phyloP scores from a whole-genome alignment of 73 alveolate species.

The Paramecium sonneborni region DNA sequence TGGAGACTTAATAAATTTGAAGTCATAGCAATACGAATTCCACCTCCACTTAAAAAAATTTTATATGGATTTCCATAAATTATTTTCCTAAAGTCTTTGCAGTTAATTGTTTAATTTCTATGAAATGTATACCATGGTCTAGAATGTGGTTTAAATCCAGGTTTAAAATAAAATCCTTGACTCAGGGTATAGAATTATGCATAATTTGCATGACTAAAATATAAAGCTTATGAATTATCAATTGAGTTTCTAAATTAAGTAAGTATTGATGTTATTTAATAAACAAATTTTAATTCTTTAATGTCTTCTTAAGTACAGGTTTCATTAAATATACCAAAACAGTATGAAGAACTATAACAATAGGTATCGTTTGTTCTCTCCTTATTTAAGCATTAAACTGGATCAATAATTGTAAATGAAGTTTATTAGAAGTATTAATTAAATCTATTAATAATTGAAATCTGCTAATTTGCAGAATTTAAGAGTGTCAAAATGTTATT shows the following conservation, averaged over 20 bases:
- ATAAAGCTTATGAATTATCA: neutral
- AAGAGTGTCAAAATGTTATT: neutral
- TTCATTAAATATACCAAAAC: neutral
- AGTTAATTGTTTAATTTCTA: neutral
- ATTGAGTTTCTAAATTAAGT: neutral
- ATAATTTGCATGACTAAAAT: neutral
- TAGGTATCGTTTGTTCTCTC: neutral
- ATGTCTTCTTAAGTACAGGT: neutral
- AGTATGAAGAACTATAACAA: neutral
- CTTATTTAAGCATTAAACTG: neutral
- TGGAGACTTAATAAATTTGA: neutral
- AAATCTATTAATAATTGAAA: neutral
- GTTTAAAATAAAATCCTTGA: neutral
- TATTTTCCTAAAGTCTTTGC: neutral
- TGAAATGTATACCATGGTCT: constrained; percentile 36
- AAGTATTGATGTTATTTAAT: neutral
- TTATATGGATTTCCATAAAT: neutral
- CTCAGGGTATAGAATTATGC: constrained; percentile 1
- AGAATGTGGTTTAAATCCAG: neutral
- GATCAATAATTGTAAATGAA: neutral
- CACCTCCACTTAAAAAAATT: neutral
- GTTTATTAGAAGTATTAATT: neutral
- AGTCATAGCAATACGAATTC: neutral
- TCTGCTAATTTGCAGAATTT: neutral
- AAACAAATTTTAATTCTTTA: neutral